Evolutionary conservation across 2,329 filamentous ascomycete species (phyloP).

Genomic region (Fusarium udum): DNA sequence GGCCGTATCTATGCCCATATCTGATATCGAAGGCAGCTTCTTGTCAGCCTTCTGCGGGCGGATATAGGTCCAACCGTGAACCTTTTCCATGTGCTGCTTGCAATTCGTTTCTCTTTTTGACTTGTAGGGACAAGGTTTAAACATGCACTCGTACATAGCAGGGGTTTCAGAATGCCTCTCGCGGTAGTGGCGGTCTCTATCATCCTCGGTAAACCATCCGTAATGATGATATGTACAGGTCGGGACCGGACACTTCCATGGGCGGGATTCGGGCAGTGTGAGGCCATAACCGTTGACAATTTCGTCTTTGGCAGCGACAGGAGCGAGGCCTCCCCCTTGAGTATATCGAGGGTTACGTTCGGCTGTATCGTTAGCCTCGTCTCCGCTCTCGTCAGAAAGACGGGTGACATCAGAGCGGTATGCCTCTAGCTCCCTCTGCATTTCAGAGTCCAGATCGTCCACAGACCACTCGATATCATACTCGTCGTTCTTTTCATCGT

Average conservation of each 20-base stretch:
- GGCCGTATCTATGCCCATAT: not conserved
- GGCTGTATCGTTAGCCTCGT: not conserved
- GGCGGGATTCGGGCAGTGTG: conserved; percentile 66
- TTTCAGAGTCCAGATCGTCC: too few relatives aligned
- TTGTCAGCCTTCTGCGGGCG: conserved; percentile 91
- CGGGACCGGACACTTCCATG: conserved; percentile 88
- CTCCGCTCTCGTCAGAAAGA: fast-evolving
- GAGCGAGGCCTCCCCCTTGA: too few relatives aligned
- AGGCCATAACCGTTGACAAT: conserved; percentile 48
- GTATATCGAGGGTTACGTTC: too few relatives aligned
- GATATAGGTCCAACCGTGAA: conserved; percentile 86
- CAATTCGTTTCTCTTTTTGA: conserved; percentile 96
- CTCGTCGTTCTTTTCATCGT: fast-evolving
- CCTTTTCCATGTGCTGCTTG: conserved; percentile 99
- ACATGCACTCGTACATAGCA: conserved; percentile 83
- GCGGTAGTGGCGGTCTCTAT: conserved; percentile 92
- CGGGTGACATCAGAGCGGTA: not conserved
- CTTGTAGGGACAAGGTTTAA: conserved; percentile 85
- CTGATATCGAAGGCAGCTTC: conserved; percentile 52
- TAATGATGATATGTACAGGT: conserved; percentile 89
- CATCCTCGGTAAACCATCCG: conserved; percentile 96
- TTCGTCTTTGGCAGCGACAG: conserved; percentile 61
- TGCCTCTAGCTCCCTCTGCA: too few relatives aligned
- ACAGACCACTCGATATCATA: too few relatives aligned
- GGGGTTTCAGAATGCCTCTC: conserved; percentile 90